Percentiles rank a stretch among this genome's conserved stretches.
These are phyloP conservation scores for Areca catechu DNA, from an alignment of 176 grass and related monocot genomes.

Conservation along the genomic window DNA sequence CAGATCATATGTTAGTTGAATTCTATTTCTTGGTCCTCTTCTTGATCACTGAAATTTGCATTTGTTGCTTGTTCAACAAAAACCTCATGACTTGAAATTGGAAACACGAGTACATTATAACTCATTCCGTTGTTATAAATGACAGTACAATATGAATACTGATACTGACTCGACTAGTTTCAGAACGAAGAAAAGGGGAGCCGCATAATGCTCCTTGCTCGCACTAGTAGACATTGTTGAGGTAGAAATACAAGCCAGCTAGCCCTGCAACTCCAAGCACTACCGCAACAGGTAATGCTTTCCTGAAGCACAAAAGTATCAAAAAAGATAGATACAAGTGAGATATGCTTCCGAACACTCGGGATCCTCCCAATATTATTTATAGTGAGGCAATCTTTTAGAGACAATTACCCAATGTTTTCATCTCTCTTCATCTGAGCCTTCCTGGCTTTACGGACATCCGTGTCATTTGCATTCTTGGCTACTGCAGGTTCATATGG, in stretches of 20 bases:
- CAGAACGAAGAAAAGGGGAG: too few relatives aligned
- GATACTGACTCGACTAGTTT: too few relatives aligned
- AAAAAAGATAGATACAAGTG: background rate
- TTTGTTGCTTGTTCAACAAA: too few relatives aligned
- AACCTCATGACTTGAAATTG: too few relatives aligned
- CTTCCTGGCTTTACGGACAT: constrained; percentile 71
- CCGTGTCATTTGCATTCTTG: constrained; percentile 48
- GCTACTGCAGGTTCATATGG: constrained; percentile 43
- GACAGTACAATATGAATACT: too few relatives aligned
- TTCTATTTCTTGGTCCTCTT: too few relatives aligned
- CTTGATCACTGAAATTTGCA: too few relatives aligned
- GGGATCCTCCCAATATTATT: too few relatives aligned
- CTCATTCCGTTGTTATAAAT: too few relatives aligned
- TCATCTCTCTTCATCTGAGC: constrained; percentile 75
- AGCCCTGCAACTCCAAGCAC: constrained; percentile 43
- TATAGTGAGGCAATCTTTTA: background rate
- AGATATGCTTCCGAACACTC: too few relatives aligned
- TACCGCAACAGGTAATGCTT: constrained; percentile 59
- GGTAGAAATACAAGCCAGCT: constrained; percentile 61
- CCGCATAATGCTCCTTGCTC: background rate
- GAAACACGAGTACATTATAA: too few relatives aligned
- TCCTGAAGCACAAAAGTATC: constrained; percentile 25
- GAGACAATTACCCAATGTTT: constrained; percentile 40
- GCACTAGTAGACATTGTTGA: constrained; percentile 57
- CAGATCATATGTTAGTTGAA: too few relatives aligned